Conservation (phyloP, 2,329 filamentous ascomycete genomes). For the Pezicula rhizophila region DNA sequence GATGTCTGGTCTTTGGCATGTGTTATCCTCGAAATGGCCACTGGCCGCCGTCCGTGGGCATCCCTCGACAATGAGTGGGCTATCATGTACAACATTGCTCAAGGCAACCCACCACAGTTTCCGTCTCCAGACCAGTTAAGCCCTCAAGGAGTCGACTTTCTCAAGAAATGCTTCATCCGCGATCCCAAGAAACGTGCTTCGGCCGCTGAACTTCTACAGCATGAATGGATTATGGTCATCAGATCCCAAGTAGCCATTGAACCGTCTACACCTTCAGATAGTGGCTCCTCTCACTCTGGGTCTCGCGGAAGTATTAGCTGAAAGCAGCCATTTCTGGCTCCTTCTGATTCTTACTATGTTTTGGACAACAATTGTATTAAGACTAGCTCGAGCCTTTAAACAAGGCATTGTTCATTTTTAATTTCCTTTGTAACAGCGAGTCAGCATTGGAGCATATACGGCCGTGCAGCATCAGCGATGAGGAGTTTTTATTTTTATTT, state of each 20-base stretch:
- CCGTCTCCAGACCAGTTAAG: constrained; percentile 80
- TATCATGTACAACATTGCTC: constrained; percentile 99
- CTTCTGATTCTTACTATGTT: constrained; percentile 1
- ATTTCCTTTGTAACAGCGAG: constrained; percentile 10
- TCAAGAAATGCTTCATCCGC: constrained; percentile 78
- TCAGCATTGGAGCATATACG: constrained; percentile 12
- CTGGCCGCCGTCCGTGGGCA: constrained; percentile 88
- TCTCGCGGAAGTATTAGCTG: constrained; percentile 20
- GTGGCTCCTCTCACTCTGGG: constrained; percentile 18
- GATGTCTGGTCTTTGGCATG: constrained; percentile 97
- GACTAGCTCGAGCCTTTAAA: neutral
- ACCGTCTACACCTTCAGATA: constrained; percentile 55
- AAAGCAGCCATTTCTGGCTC: neutral
- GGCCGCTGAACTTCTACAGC: constrained; percentile 83
- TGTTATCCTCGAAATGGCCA: constrained; percentile 96
- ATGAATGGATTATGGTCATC: constrained; percentile 78
- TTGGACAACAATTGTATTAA: neutral
- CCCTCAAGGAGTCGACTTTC: constrained; percentile 77
- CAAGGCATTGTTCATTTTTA: constrained; percentile 1
- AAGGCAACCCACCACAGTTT: constrained; percentile 85
- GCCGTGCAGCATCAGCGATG: constrained; percentile 15
- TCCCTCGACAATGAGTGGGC: constrained; percentile 98
- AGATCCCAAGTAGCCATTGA: constrained; percentile 56
- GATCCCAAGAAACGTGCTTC: constrained; percentile 75
- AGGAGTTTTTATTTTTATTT: constrained; percentile 11